Evolutionary conservation across 495 filamentous ascomycete genomes (phyloP), one percentile per base, ranked within the genome.

Genomic region (Astrocystis sublimbata): DNA sequence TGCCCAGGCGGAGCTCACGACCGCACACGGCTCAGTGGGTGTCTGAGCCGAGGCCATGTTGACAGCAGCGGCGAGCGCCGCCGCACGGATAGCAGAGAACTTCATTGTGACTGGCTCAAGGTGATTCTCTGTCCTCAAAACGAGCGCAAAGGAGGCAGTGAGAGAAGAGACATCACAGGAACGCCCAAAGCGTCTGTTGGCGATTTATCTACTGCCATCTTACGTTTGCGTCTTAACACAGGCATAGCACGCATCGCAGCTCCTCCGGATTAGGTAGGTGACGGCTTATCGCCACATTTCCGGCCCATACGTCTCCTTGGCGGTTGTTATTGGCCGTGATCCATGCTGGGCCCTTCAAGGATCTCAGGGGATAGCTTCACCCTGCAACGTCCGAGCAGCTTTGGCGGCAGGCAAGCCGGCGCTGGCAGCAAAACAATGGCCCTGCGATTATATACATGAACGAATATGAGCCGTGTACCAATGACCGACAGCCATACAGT

Each of bases 1-100:
- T 23, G 76, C 65, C 69, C 72, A 78, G 5, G 74, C 75, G 17
- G 69, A 65, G 50, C 78, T 79, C 30, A 80, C 77, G 51, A 75
- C 45, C 0, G 76, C 80, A 68, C 80, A 81, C 9, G 70, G 62
- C 50, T 72, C 67, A 7, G 69, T 65, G 15, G 67, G 42, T 21
- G 71, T 63, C 36, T 40, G 21, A 58, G 53, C 61, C 42, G 53
- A 56, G 8, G 51, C 41, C 41, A 41, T 45, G 17, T 56, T 47
- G 2, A 46, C 53, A 28, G 61, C 53, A 0, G 53, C 61, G n/a
- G 61, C 61, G 38, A 63, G 26, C 35, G 61, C 53, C 8, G 60
- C 61, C 19, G 43, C 54, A 24, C 61, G 43, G 26, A 52, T 42
- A 51, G 61, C 53, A 51, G 61, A 58, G 52, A 43, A 58, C 61